Conservation (phyloP, 768 basidiomycete species). For the Jaapia argillacea region DNA sequence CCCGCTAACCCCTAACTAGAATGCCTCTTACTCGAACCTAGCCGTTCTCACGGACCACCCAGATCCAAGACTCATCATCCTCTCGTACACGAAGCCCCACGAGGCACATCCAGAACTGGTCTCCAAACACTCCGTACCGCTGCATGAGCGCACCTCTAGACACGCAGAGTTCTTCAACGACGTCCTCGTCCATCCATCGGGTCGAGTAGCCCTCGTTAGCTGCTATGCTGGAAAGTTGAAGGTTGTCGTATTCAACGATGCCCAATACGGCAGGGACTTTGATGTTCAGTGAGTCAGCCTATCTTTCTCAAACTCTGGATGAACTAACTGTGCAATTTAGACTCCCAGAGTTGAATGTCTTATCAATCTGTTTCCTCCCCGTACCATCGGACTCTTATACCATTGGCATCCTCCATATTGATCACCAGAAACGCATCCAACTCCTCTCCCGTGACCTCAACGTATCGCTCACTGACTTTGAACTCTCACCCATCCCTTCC, state of each 20-base stretch:
- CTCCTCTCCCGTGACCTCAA: constrained; percentile 50
- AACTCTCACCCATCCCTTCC: constrained; percentile 40
- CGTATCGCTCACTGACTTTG: constrained; percentile 27
- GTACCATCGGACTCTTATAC: constrained; percentile 30
- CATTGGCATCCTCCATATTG: constrained; percentile 60
- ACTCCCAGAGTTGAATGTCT: constrained; percentile 58
- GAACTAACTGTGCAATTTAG: not conserved
- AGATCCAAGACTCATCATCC: constrained; percentile 59
- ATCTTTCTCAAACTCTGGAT: not conserved
- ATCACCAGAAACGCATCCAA: constrained; percentile 52
- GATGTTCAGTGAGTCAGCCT: constrained; percentile 49
- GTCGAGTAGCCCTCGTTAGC: constrained; percentile 48
- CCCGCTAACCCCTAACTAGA: no score
- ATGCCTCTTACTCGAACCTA: constrained; percentile 29
- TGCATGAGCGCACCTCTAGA: constrained; percentile 49
- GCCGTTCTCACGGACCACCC: constrained; percentile 70
- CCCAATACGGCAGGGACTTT: constrained; percentile 43
- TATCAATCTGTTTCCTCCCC: constrained; percentile 56
- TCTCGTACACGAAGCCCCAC: constrained; percentile 35
- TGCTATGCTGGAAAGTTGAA: constrained; percentile 66
- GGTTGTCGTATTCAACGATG: constrained; percentile 46
- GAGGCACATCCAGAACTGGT: constrained; percentile 23
- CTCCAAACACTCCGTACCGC: constrained; percentile 33
- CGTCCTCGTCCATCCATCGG: constrained; percentile 55
- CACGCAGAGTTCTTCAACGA: constrained; percentile 65